A percentile compares a stretch with the other conserved stretches of the same genome.
phyloP scores from a whole-genome alignment of 2,329 filamentous ascomycete genomes.

The Proliferodiscus dingleyae region DNA sequence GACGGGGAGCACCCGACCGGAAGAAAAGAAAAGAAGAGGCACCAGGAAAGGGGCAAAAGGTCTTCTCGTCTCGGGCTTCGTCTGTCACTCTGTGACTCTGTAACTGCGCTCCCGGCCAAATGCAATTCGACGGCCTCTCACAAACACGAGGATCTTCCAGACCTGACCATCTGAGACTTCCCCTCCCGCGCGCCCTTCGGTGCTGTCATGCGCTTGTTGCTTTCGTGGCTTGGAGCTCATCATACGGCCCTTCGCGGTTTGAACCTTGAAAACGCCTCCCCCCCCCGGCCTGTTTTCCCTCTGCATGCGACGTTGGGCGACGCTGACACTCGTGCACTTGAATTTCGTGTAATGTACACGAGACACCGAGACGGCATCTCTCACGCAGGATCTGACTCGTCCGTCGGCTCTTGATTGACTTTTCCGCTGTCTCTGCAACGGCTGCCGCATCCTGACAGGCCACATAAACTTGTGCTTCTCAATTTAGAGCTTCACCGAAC shows the following conservation, averaged over 20 bases:
- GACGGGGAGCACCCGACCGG: too few species aligned
- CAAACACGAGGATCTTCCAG: background rate
- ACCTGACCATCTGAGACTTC: slow-evolving; percentile 9
- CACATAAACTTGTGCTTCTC: slow-evolving; percentile 16
- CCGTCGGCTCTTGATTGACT: slow-evolving; percentile 13
- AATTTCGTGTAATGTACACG: too few species aligned
- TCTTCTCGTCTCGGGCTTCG: slow-evolving; percentile 12
- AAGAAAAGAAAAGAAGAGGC: background rate
- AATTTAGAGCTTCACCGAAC: slow-evolving; percentile 16
- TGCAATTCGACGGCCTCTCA: slow-evolving; percentile 12
- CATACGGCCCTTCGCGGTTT: slow-evolving; percentile 12
- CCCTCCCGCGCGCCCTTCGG: slow-evolving; percentile 7
- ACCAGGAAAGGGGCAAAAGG: background rate
- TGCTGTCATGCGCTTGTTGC: slow-evolving; percentile 13
- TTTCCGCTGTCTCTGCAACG: slow-evolving; percentile 12
- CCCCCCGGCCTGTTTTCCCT: slow-evolving; percentile 11
- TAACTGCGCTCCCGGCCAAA: slow-evolving; percentile 28
- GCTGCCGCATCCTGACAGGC: slow-evolving; percentile 2
- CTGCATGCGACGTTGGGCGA: background rate
- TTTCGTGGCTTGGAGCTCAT: background rate
- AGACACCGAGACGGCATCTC: slow-evolving; percentile 2
- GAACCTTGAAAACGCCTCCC: slow-evolving; percentile 24
- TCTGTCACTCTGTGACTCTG: slow-evolving; percentile 9
- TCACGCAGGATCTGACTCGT: slow-evolving; percentile 8
- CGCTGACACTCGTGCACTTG: background rate